Evolutionary conservation across 2,329 filamentous ascomycete species (phyloP), one percentile per base, ranked within the genome.

Genomic region (Epichloe glyceriae): DNA sequence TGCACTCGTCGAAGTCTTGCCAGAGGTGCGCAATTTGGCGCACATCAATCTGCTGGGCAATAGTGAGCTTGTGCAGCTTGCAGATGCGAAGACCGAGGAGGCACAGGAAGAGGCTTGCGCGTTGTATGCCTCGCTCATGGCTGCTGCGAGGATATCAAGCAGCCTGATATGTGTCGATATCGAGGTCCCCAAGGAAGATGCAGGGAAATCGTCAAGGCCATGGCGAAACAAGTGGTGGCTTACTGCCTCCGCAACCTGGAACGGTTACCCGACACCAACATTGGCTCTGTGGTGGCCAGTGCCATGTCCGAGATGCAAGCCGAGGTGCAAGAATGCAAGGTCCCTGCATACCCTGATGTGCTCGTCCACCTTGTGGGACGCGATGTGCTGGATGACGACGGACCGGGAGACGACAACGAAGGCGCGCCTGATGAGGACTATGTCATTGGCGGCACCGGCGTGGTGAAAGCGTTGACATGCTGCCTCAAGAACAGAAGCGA

Each of bases 191-290:
- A 82, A 77, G 34, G 74, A 82, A 20, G 82, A 88, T 51, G 86
- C 85, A n/a, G 88, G 50, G 93, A 96, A 64, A 80, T 96, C 22
- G 86, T 96, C 60, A 94, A 89, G 66, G 90, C 89, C 3, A 75
- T 96, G 58, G 90, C 89, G 0, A 94, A 91, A 61, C 90, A 95
- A 65, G 86, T 95, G n/a, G 84, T 96, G 42, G 91, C 88, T 0
- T 96, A 96, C 66, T 95, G 87, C 55, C 75, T 98, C 54, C 82
- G 86, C 52, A 98, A 98, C 60, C 84, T 98, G 73, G 88, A 95
- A 64, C 79, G 78, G 10, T 78, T 85, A 15, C 82, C 87, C 11
- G 80, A 88, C 52, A 74, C 78, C 10, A 82, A 85, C 51, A 75
- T 80, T 52, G 70, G 70, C 55, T 64, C 73, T 46, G 66, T 70